Evolutionary conservation across 78 protist species (phyloP), one percentile per base, ranked within the genome.

Genomic region (Mastigamoeba balamuthi): DNA sequence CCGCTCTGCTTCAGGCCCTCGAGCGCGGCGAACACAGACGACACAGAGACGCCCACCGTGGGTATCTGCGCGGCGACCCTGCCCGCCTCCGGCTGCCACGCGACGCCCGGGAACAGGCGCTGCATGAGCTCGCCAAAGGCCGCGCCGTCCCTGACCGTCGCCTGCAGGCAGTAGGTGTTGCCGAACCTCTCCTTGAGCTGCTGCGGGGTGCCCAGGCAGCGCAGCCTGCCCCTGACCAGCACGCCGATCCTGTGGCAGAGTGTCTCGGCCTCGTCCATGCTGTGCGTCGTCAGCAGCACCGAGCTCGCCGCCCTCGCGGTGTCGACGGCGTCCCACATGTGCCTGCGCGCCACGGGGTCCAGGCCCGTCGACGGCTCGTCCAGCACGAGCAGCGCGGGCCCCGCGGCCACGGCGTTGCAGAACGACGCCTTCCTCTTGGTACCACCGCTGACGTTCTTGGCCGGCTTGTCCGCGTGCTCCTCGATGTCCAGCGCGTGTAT

Each of bases 261-360:
- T 8, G 76, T 63, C 35, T 93, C 93, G 2, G 89, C 91, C 76
- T 93, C 97, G 43, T 85, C 92, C 92, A 93, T 91, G 40, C 78
- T 75, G 74, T 93, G 97, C 28, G 93, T 86, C 23, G 91, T 89
- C 29, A 92, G 39, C 39, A 89, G 67, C 6, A 89, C 73, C 1
- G 80, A 37, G 4, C 81, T 80, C 9, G 37, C 75, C 25, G 52
- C 35, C 36, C 75, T 80, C 4, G 75, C 6, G 30, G 40, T 58
- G 3, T 39, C 23, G 37, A 89, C 36, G n/a, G 87, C 33, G 29
- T 63, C 30, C 92, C 91, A 89, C 38, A 89, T 33, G 27, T 30
- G 38, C 8, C 91, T 35, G n/a, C 87, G 33, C 28, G 77, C 4
- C 7, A 17, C 76, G 2, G 92, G 86, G 48, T 91, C 95, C 36